Evolutionary conservation across 2,329 filamentous ascomycete species (phyloP).

Genomic region (Phialophora chinensis): DNA sequence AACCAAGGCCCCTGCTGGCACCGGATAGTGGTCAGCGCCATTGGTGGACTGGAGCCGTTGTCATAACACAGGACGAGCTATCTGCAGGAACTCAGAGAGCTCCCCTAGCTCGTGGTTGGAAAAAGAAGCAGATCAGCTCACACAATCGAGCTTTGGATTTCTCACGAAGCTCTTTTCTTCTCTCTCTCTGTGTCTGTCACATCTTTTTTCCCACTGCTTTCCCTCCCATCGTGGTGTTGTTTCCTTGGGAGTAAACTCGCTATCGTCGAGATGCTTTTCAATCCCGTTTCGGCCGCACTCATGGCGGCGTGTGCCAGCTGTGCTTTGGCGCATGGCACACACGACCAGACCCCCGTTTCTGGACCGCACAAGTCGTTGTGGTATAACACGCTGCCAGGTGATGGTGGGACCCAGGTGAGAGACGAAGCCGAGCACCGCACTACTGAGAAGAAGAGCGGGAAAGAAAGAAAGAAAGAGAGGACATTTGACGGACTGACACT

Average conservation of each 20-base stretch:
- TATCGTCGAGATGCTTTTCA: conserved; percentile 37
- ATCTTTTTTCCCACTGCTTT: not conserved
- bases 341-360: conserved; percentile 64
- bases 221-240: not conserved
- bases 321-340: conserved; percentile 64
- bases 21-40: conserved; percentile 1
- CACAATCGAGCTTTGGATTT: conserved; percentile 2
- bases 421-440: not conserved
- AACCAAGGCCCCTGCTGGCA: conserved; percentile 5
- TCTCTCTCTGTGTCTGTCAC: conserved; percentile 2
- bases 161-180: not conserved
- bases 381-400: conserved; percentile 83
- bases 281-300: conserved; percentile 23
- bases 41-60: conserved; percentile 8
- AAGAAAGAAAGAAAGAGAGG: not conserved
- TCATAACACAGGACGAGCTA: not conserved
- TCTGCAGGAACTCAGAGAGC: conserved; percentile 29
- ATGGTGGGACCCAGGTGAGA: conserved; percentile 78
- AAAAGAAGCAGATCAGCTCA: not conserved
- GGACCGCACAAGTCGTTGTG: conserved; percentile 77
- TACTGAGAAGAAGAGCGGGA: not conserved
- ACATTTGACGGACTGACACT: conserved; percentile 12
- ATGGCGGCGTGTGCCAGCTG: conserved; percentile 53
- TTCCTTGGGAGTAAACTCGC: conserved; percentile 2
- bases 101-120: conserved; percentile 14